Evolutionary conservation across 2,329 filamentous ascomycete genomes (phyloP).

Genomic region (Gyromitra esculenta): DNA sequence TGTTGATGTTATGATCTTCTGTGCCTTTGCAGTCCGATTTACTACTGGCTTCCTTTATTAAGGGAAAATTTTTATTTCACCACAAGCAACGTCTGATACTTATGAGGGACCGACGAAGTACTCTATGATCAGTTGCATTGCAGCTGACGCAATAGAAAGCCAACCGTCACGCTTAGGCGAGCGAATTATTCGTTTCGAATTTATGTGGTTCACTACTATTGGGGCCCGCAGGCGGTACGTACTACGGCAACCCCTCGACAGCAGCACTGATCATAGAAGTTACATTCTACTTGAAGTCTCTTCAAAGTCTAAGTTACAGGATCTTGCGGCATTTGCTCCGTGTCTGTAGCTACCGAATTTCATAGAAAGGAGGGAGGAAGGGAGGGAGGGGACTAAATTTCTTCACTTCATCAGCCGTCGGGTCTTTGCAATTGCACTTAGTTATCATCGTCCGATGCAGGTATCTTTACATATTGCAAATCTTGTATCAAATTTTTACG

Average conservation of each 20-base stretch:
- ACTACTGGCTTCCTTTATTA: conserved; percentile 34
- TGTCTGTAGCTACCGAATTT: conserved; percentile 20
- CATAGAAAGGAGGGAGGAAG: conserved; percentile 9
- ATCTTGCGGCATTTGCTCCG: conserved; percentile 23
- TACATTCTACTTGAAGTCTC: conserved; percentile 35
- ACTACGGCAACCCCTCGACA: conserved; percentile 39
- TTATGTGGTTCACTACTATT: conserved; percentile 49
- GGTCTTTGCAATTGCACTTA: conserved; percentile 33
- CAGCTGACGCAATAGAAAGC: conserved; percentile 44
- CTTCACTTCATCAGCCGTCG: conserved; percentile 30
- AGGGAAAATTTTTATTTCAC: conserved; percentile 19
- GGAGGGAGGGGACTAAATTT: conserved; percentile 22
- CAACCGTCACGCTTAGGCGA: conserved; percentile 42
- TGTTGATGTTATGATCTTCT: conserved; percentile 44
- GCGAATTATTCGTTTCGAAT: conserved; percentile 40
- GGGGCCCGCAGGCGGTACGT: conserved; percentile 33
- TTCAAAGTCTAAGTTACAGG: conserved; percentile 27
- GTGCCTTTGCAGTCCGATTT: conserved; percentile 35
- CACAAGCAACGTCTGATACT: conserved; percentile 35
- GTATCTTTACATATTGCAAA: conserved; percentile 27
- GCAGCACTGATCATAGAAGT: conserved; percentile 29
- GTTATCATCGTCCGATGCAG: conserved; percentile 34
- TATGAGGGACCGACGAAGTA: conserved; percentile 22
- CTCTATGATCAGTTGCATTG: conserved; percentile 51
- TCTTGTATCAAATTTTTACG: conserved; percentile 35